Conservation (phyloP, 768 basidiomycete species). For the Asterophora lycoperdoides region DNA sequence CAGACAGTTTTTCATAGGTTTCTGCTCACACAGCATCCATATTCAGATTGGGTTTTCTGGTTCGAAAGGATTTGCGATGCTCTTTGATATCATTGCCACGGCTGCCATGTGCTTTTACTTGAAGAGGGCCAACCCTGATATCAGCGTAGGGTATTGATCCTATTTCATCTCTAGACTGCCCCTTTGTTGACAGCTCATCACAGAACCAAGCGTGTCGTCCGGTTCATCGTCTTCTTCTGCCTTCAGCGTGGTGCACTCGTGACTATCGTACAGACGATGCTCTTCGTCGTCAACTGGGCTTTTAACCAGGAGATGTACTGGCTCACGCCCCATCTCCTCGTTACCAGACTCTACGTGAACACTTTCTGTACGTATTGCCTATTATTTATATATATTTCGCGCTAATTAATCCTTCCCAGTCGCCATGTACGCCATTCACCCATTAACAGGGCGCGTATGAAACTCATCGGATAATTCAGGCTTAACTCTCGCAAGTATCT, state of each 20-base stretch:
- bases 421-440: background rate
- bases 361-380: background rate
- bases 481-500: conserved; percentile 1
- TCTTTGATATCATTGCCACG: background rate
- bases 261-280: background rate
- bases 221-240: background rate
- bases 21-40: background rate
- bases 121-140: background rate
- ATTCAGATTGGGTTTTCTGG: background rate
- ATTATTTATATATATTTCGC: background rate
- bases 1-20: background rate
- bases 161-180: background rate
- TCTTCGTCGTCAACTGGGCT: conserved; percentile 1
- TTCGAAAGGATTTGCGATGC: conserved; percentile 1
- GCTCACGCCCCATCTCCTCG: conserved; percentile 1
- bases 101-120: background rate
- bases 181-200: background rate
- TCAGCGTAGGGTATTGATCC: background rate
- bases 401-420: background rate
- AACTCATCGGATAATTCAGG: background rate
- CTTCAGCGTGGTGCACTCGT: background rate
- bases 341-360: conserved; percentile 1
- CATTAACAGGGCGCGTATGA: background rate
- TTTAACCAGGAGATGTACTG: background rate
- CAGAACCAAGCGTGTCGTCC: background rate